Conservation (phyloP, 2,329 filamentous ascomycete species). For the Penicillium hesseltinei region DNA sequence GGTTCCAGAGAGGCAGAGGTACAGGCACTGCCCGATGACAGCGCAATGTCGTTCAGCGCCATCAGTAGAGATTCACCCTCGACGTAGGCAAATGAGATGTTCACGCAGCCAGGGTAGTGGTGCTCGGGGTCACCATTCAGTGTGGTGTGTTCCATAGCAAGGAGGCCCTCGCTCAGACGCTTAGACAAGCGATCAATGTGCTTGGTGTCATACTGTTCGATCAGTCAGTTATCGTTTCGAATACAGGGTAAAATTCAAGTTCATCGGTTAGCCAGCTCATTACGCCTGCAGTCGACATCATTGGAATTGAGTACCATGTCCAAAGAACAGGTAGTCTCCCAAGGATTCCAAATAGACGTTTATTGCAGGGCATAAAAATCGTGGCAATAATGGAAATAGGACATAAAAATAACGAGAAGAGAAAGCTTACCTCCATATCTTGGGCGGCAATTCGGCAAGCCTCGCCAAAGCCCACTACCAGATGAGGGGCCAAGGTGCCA, state of each 20-base stretch:
- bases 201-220: conserved; percentile 78
- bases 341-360: conserved; percentile 79
- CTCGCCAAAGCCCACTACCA: conserved; percentile 92
- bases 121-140: conserved; percentile 80
- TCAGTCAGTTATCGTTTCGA: conserved; percentile 10
- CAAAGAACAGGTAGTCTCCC: conserved; percentile 35
- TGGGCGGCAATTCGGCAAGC: conserved; percentile 88
- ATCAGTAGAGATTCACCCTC: conserved; percentile 97
- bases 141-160: conserved; percentile 85
- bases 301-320: conserved; percentile 46
- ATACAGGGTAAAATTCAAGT: neutral
- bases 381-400: conserved; percentile 18
- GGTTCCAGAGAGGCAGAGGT: conserved; percentile 96
- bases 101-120: conserved; percentile 96
- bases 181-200: conserved; percentile 81
- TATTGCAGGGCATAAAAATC: conserved; percentile 78
- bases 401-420: conserved; percentile 16
- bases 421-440: conserved; percentile 77
- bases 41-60: conserved; percentile 95
- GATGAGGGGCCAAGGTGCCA: conserved; percentile 84
- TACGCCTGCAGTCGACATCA: conserved; percentile 66
- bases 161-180: conserved; percentile 74
- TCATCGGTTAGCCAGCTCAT: conserved; percentile 49
- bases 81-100: conserved; percentile 97
- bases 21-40: conserved; percentile 95